phyloP scores from a whole-genome alignment of 352 stramenopile species.

The Pythium phragmitis region DNA sequence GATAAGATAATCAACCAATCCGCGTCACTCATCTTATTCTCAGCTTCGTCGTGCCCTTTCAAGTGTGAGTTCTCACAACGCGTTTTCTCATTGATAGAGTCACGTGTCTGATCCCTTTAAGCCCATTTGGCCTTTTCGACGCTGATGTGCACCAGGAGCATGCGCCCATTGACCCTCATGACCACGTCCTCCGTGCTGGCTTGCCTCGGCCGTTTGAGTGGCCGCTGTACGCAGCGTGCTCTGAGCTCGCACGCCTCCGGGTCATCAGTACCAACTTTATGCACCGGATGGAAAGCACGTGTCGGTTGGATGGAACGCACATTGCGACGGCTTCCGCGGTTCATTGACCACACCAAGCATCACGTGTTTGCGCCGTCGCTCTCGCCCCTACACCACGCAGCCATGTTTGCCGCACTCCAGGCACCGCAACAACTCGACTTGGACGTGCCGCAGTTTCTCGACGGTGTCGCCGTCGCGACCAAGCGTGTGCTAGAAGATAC shows the following conservation, averaged over 20 bases:
- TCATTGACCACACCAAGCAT: not conserved
- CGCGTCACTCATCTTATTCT: not conserved
- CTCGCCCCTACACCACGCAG: slow-evolving; percentile 17
- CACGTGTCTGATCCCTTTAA: too few species aligned
- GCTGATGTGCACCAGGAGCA: not conserved
- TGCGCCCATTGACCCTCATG: not conserved
- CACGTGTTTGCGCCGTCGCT: slow-evolving; percentile 20
- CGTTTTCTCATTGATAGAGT: too few species aligned
- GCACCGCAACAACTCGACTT: slow-evolving; percentile 24
- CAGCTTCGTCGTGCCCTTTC: not conserved
- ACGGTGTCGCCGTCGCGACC: slow-evolving; percentile 8
- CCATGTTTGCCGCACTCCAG: slow-evolving; percentile 14
- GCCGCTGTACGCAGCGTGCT: not conserved
- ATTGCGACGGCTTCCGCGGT: slow-evolving; percentile 8
- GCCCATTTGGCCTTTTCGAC: too few species aligned
- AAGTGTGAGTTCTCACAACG: too few species aligned
- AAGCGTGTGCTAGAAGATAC: slow-evolving; percentile 17
- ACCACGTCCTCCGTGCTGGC: not conserved
- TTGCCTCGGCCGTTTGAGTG: not conserved
- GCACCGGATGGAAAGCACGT: slow-evolving; percentile 14
- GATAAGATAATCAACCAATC: not conserved
- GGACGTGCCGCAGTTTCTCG: slow-evolving; percentile 15
- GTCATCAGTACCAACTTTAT: slow-evolving; percentile 5
- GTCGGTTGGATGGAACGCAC: not conserved
- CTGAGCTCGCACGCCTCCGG: slow-evolving; percentile 9